Base-by-base conservation (phyloP, 164 flowering plant genomes). In the Vitis rupestris region DNA sequence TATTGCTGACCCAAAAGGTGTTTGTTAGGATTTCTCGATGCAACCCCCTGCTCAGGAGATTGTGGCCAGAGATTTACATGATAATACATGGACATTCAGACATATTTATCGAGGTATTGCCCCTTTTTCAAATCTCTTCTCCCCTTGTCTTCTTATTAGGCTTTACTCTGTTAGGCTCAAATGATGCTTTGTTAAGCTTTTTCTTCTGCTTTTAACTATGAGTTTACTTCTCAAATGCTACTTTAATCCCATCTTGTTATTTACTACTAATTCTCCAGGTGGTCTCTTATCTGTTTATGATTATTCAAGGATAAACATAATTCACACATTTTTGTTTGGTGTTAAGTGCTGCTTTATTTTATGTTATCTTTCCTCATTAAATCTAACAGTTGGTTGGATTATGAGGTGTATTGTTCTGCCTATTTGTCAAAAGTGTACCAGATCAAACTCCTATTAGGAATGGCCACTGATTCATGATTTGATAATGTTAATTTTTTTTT, bases 1-100 rank as follows among this genome's bases (percentile, higher is more conserved):
- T 44, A 27, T 65, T 72, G 30, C 80, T 85, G 16, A 81, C 67
- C 5, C 30, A 61, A 56, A 63, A 59, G 44, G 12, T 66, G 5
- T 37, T 72, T 70, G 55, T 19, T 72, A 94, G 98, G 98, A 94
- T 78, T 91, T 79, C 63, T 81, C 93, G 19, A 91, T 91, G 98
- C 98, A 91, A 86, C 98, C 97, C 37, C 98, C 98, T 62, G 88
- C 92, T 63, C 98, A 91, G 73, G 97, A 94, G 82, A 72, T 94
- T 51, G 74, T 78, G 9, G 98, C 98, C 31, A 87, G 80, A 78
- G 98, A 94, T 78, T 76, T 94, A 80, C 98, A 94, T 82, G 92
- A 88, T 71, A 85, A 70, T 61, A 15, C 89, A 44, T 94, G 98
- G 98, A 87, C 97, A 60, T 94, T 94, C 79, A 82, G 94, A 66